Base-by-base conservation (phyloP, 345 rosid genomes). In the Gossypium longicalyx region DNA sequence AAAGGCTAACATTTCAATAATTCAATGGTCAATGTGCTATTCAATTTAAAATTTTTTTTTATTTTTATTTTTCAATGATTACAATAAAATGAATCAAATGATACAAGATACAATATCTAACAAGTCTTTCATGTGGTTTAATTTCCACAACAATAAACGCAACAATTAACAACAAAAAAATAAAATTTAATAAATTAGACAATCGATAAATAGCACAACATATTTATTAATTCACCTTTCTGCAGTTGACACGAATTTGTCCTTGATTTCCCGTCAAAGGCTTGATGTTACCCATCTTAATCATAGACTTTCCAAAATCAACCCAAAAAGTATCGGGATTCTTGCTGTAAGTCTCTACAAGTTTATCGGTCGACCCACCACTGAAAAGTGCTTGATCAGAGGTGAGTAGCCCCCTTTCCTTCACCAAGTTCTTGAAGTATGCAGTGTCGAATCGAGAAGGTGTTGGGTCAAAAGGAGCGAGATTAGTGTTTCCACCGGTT, bases 311-410 rank as follows among this genome's bases (percentile, higher is more conserved):
- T 0, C 82, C 86, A 44, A 88, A 88, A 71, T 88, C 90, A 2
- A 66, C 9, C 60, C 34, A 29, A 70, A 87, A 88, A 38, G 77
- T 2, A 13, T 22, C 25, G 22, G 29, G 29, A 49, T 80, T 77
- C 9, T 68, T n/a, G 80, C 82, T 81, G 29, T 85, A 88, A 45
- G 79, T 52, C 9, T 43, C 78, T 38, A 85, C 90, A 53, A 53
- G 58, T 38, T 17, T 20, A 9, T 43, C 34, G 11, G 60, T 82
- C 76, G 25, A 44, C 29, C 9, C 44, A 76, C 78, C 85, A 12
- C 73, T 44, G 80, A 82, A 86, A 38, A 89, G 87, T 71, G 80
- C 72, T 20, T 89, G 90, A 64, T 89, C 91, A 0, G 91, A 89
- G 78, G 82, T 87, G 61, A 85, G 75, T 1, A 89, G 82, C 1